Conservation (phyloP, 2,329 filamentous ascomycete genomes). For the Aspergillus sp. region DNA sequence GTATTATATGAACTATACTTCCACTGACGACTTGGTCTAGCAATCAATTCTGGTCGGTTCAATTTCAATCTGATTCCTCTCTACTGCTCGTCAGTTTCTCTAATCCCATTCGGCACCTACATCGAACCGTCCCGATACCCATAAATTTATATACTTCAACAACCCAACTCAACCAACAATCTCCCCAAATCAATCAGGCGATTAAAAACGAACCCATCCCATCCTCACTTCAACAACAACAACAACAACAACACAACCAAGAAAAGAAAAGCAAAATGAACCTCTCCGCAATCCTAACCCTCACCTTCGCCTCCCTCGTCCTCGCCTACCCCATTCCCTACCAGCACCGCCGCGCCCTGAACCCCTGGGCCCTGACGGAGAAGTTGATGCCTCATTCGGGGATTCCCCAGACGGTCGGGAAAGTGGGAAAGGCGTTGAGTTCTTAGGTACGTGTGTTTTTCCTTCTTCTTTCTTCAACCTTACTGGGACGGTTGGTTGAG, state of each 20-base stretch:
- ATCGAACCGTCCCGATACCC: no score
- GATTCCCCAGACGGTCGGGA: background rate
- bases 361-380: background rate
- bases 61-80: no score
- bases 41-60: no score
- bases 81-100: no score
- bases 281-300: background rate
- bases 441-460: background rate
- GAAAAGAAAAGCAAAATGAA: background rate
- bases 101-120: no score
- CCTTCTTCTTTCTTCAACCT: no score
- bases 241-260: background rate
- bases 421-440: background rate
- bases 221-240: no score
- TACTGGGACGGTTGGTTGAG: no score
- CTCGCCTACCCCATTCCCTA: background rate
- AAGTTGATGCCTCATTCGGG: background rate
- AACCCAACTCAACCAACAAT: no score
- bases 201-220: no score
- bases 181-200: no score
- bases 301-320: constrained; percentile 1
- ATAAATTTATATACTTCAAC: no score
- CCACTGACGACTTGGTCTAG: background rate
- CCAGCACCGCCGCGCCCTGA: background rate
- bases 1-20: background rate